phyloP scores from a whole-genome alignment of 164 flowering plant species.

The Pachysandra terminalis region DNA sequence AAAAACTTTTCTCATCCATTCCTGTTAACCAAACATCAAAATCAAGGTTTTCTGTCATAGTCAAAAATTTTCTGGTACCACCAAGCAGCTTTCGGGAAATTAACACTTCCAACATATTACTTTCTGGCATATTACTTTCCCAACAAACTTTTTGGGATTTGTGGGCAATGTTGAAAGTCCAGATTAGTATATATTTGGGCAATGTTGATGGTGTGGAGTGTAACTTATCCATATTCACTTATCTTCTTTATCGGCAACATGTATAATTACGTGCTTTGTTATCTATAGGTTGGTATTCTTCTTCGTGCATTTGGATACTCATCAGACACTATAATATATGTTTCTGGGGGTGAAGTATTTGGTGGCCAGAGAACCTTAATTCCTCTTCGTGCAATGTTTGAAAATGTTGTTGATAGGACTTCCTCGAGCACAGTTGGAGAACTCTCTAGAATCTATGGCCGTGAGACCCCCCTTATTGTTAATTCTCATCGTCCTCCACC shows the following conservation, averaged over 20 bases:
- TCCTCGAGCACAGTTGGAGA: constrained; percentile 66
- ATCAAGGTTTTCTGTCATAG: no score
- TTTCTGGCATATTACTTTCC: no score
- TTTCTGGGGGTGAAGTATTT: constrained; percentile 90
- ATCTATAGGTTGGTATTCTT: constrained; percentile 77
- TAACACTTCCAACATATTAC: no score
- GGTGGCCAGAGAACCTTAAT: constrained; percentile 85
- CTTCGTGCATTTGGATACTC: constrained; percentile 94
- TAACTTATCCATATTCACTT: no score
- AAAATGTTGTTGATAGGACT: constrained; percentile 90
- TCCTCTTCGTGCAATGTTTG: constrained; percentile 93
- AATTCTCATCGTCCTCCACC: constrained; percentile 36
- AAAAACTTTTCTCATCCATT: no score
- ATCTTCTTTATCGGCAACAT: not conserved
- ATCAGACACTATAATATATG: constrained; percentile 77
- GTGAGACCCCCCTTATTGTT: constrained; percentile 44
- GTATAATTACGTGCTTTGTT: not conserved
- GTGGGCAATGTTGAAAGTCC: no score
- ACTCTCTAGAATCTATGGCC: constrained; percentile 70
- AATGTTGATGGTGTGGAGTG: no score
- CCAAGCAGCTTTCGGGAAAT: no score
- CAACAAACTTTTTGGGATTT: no score
- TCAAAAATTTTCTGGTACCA: no score
- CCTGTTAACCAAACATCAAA: no score
- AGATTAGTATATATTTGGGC: no score